Base-by-base conservation (phyloP, 2,329 filamentous ascomycete genomes). In the Diaporthe helianthi region DNA sequence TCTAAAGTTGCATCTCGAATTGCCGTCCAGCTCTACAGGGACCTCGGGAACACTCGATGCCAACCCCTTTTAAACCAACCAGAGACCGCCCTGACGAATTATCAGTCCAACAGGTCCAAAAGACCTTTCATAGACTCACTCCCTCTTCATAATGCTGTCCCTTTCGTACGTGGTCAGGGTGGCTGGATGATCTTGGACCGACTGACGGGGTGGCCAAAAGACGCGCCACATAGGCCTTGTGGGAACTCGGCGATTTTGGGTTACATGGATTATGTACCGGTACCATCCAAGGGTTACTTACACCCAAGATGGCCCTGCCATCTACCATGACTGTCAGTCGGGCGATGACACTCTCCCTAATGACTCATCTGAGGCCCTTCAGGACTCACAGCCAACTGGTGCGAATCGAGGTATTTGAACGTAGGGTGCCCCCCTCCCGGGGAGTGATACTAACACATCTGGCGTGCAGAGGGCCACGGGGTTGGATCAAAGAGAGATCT, bases 191-290 rank as follows among this genome's bases (percentile, higher is more conserved):
- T 13, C 31, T 33, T 29, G 41, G 26, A 49, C 29, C 19, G 44
- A 12, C 29, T 19, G 58, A 49, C 44, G 58, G 44, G 26, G 58
- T 63, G 58, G 58, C 44, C 58, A 63, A 63, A 49, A 36, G 58
- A 63, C 58, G 58, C 36, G 54, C 58, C n/a, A 63, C 29, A 47
- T n/a, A 36, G 29, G 58, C 58, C 58, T 61, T 63, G 29, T 47
- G 58, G 55, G 29, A 44, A 46, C 44, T 29, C 58, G 58, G 58
- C 12, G 44, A 46, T 36, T 15, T 36, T 26, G 58, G 58, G 29
- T 24, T 36, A 7, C 58, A 63, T 24, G 26, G 44, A n/a, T n/a
- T n/a, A n/a, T n/a, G n/a, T n/a, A n/a, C n/a, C n/a, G n/a, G 19
- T 33, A 17, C 13, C 44, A 49, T 17, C 24, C 1, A 24, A 46